phyloP scores from a whole-genome alignment of 495 filamentous ascomycete species.

The Penicillium pulvis region DNA sequence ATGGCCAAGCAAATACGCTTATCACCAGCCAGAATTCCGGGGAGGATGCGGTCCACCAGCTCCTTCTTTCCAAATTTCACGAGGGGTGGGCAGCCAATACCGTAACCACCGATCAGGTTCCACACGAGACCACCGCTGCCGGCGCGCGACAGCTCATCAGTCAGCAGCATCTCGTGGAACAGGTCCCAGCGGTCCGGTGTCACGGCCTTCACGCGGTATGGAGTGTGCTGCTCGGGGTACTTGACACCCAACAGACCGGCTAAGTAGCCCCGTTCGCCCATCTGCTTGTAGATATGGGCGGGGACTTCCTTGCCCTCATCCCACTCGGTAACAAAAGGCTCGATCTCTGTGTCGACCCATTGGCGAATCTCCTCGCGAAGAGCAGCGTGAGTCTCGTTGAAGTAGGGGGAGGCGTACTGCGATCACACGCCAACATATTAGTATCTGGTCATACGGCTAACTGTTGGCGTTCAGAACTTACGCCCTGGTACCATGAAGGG shows the following conservation, averaged over 20 bases:
- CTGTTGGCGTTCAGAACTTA: slow-evolving; percentile 47
- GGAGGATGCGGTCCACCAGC: slow-evolving; percentile 80
- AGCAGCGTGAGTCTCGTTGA: slow-evolving; percentile 87
- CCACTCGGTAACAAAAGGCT: slow-evolving; percentile 94
- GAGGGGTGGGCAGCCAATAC: slow-evolving; percentile 88
- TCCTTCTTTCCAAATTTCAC: slow-evolving; percentile 90
- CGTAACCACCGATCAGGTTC: slow-evolving; percentile 94
- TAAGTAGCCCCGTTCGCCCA: slow-evolving; percentile 90
- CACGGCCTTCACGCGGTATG: slow-evolving; percentile 72
- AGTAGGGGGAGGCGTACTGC: slow-evolving; percentile 94
- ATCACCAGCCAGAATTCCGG: slow-evolving; percentile 84
- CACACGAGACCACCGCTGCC: slow-evolving; percentile 96
- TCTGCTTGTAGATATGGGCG: slow-evolving; percentile 86
- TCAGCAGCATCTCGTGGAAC: slow-evolving; percentile 94
- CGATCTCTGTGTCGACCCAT: slow-evolving; percentile 89
- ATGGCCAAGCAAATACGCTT: slow-evolving; percentile 94
- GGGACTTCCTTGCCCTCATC: slow-evolving; percentile 92
- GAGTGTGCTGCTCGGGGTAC: slow-evolving; percentile 74
- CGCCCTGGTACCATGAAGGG: slow-evolving; percentile 94
- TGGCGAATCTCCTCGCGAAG: slow-evolving; percentile 86
- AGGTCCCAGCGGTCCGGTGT: slow-evolving; percentile 91
- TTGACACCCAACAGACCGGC: slow-evolving; percentile 81
- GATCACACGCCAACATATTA: slow-evolving; percentile 15
- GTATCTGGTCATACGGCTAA: background rate
- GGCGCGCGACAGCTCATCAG: slow-evolving; percentile 86